Percentiles rank a stretch among this genome's conserved stretches.
phyloP scores from a whole-genome alignment of 2,329 filamentous ascomycete genomes.

The Nigrospora oryzae region DNA sequence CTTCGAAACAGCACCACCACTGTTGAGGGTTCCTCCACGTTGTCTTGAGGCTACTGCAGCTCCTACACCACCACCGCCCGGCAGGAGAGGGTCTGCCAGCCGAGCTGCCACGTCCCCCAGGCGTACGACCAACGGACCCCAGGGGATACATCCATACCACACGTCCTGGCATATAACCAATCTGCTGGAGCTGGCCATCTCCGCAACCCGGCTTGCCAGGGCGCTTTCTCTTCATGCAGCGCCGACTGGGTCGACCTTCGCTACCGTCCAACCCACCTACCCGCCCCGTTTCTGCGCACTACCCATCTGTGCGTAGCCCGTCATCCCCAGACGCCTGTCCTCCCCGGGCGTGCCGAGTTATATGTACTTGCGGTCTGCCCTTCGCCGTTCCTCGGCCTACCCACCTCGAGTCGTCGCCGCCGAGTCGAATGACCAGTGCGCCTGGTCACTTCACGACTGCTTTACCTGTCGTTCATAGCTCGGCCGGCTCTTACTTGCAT shows the following conservation, averaged over 20 bases:
- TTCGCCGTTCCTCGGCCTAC: no score
- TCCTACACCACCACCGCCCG: background rate
- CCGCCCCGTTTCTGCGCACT: background rate
- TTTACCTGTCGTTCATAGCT: no score
- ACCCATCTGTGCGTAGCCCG: background rate
- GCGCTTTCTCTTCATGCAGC: background rate
- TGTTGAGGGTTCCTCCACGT: background rate
- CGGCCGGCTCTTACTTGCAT: no score
- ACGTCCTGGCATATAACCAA: background rate
- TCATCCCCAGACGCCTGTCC: background rate
- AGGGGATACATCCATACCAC: background rate
- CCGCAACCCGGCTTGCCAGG: background rate
- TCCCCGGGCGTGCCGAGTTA: background rate
- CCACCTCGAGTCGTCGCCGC: no score
- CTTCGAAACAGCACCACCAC: constrained; percentile 6
- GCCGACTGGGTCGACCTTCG: background rate
- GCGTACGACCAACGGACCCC: background rate
- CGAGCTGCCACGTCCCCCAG: no score
- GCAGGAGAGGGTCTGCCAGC: background rate
- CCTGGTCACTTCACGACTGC: no score
- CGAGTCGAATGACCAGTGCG: no score
- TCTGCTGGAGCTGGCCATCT: background rate
- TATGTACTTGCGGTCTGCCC: background rate
- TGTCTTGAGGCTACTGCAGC: constrained; percentile 3
- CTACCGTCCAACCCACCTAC: background rate